phyloP scores from a whole-genome alignment of 225 moss, liverwort and hornwort genomes.

The Physcomitrium patens region DNA sequence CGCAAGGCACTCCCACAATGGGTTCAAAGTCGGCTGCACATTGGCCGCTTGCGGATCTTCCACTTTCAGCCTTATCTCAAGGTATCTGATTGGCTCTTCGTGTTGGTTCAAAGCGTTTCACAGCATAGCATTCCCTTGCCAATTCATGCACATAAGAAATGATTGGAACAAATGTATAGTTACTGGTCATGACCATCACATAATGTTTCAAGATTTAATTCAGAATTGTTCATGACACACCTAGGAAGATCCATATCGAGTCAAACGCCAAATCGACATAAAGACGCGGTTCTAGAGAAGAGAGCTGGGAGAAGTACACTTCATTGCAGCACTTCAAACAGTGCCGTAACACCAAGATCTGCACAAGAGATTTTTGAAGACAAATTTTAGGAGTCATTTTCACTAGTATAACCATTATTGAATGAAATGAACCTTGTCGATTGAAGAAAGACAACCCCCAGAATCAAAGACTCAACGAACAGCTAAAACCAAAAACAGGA shows the following conservation, averaged over 20 bases:
- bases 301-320: neutral
- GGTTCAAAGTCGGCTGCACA: slow-evolving; percentile 73
- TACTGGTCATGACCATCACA: neutral
- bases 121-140: slow-evolving; percentile 8
- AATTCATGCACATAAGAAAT: neutral
- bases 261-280: neutral
- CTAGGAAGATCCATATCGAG: neutral
- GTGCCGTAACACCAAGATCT: neutral
- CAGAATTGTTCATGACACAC: neutral
- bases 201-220: neutral
- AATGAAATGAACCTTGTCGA: no score
- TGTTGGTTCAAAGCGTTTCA: neutral
- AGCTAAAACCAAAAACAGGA: no score
- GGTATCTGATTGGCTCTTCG: slow-evolving; percentile 11
- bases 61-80: slow-evolving; percentile 5
- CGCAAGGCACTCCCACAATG: slow-evolving; percentile 57
- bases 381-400: neutral
- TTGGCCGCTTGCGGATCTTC: neutral
- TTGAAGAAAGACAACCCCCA: neutral
- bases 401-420: neutral
- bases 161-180: neutral
- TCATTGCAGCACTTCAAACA: neutral
- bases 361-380: neutral
- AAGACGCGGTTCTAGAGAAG: neutral
- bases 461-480: neutral